Conservation (phyloP, 2,329 filamentous ascomycete genomes). For the Colletotrichum orbiculare region DNA sequence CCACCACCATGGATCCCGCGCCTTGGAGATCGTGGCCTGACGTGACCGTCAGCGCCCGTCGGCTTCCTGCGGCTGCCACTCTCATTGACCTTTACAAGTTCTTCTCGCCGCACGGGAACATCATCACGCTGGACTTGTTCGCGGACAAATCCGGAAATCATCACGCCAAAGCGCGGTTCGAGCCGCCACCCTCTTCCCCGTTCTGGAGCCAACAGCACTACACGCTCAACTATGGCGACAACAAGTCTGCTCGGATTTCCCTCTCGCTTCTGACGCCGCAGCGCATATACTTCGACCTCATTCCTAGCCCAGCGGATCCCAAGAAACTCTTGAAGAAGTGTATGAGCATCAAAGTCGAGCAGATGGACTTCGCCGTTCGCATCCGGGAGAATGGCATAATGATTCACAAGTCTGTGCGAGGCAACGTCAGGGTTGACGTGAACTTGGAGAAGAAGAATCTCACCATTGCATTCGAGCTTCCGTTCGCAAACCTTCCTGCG, state of each 20-base stretch:
- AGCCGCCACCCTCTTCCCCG: constrained; percentile 61
- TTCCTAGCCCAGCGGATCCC: constrained; percentile 46
- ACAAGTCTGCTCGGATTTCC: constrained; percentile 4
- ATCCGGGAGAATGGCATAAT: constrained; percentile 66
- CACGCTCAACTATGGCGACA: constrained; percentile 36
- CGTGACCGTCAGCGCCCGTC: constrained; percentile 37
- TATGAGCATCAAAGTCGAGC: constrained; percentile 55
- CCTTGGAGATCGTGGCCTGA: constrained; percentile 50
- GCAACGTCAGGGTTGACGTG: constrained; percentile 49
- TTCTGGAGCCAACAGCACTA: constrained; percentile 61
- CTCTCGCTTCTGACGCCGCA: constrained; percentile 8
- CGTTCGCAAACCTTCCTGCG: neutral
- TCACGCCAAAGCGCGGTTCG: constrained; percentile 65
- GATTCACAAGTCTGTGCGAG: constrained; percentile 59
- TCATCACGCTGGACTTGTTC: constrained; percentile 68
- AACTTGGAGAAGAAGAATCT: constrained; percentile 53
- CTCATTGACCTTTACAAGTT: constrained; percentile 60
- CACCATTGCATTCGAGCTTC: constrained; percentile 51
- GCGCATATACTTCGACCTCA: constrained; percentile 1
- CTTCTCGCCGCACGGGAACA: constrained; percentile 63
- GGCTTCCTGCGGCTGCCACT: constrained; percentile 43
- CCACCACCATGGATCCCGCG: neutral
- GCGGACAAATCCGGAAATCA: constrained; percentile 53
- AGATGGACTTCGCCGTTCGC: constrained; percentile 72
- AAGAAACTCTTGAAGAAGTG: constrained; percentile 45